A percentile compares a stretch with the other conserved stretches of the same genome.
Evolutionary conservation across 805 yeast genomes (phyloP).

Genomic region (Teunomyces atbi): DNA sequence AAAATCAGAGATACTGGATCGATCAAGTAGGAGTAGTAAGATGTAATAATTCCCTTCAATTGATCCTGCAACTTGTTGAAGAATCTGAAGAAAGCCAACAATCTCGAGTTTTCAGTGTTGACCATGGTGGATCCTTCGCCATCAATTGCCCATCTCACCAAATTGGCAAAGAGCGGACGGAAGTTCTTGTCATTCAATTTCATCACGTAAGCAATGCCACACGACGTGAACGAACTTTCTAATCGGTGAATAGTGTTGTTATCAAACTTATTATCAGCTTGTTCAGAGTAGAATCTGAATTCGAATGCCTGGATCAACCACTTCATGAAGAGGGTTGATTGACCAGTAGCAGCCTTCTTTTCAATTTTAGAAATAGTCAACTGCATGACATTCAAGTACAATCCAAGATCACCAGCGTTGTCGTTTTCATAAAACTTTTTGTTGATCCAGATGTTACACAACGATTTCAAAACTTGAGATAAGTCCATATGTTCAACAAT

Average conservation of each 20-base stretch:
- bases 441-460: slow-evolving; percentile 60
- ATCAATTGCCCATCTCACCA: slow-evolving; percentile 89
- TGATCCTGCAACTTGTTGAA: slow-evolving; percentile 81
- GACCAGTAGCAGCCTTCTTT: slow-evolving; percentile 72
- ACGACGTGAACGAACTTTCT: slow-evolving; percentile 70
- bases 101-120: slow-evolving; percentile 54
- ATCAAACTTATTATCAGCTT: slow-evolving; percentile 48
- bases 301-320: slow-evolving; percentile 72
- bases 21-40: slow-evolving; percentile 80
- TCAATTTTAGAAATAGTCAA: slow-evolving; percentile 63
- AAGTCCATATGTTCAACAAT: slow-evolving; percentile 68
- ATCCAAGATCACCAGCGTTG: slow-evolving; percentile 49
- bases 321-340: slow-evolving; percentile 64
- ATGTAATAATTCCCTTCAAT: slow-evolving; percentile 82
- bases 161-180: slow-evolving; percentile 84
- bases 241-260: slow-evolving; percentile 74
- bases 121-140: slow-evolving; percentile 64
- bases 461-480: slow-evolving; percentile 57
- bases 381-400: slow-evolving; percentile 68
- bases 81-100: slow-evolving; percentile 77
- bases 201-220: slow-evolving; percentile 77
- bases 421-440: slow-evolving; percentile 33
- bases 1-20: slow-evolving; percentile 67
- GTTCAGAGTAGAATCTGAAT: slow-evolving; percentile 50
- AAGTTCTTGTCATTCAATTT: slow-evolving; percentile 91